Evolutionary conservation across 768 basidiomycete species (phyloP).

Genomic region (Lanmaoa rubissima): DNA sequence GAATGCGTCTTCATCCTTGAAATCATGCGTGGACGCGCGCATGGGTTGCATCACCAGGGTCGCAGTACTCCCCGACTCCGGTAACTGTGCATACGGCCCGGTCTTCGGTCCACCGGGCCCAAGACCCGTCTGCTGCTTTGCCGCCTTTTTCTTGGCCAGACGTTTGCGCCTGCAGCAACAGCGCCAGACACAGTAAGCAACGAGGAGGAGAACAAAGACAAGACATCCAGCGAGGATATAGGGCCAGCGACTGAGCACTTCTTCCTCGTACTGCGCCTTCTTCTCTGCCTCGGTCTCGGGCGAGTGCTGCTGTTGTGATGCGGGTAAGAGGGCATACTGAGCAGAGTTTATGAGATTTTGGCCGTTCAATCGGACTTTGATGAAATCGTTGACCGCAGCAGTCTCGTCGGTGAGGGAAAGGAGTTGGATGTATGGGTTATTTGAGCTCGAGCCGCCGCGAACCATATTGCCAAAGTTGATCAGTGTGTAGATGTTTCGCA

Average conservation of each 20-base stretch:
- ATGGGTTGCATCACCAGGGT: conserved; percentile 32
- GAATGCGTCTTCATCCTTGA: conserved; percentile 22
- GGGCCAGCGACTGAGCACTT: conserved; percentile 69
- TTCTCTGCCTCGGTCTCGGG: conserved; percentile 64
- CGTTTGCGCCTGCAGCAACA: conserved; percentile 53
- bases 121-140: conserved; percentile 17
- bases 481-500: conserved; percentile 73
- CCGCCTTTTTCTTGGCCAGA: conserved; percentile 23
- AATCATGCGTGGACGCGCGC: conserved; percentile 17
- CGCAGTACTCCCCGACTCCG: conserved; percentile 29
- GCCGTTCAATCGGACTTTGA: conserved; percentile 58
- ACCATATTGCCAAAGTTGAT: conserved; percentile 74
- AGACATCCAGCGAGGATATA: conserved; percentile 67
- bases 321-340: conserved; percentile 59
- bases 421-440: conserved; percentile 68
- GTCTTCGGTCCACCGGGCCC: neutral
- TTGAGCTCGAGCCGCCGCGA: conserved; percentile 44
- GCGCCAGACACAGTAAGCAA: conserved; percentile 54
- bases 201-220: conserved; percentile 42
- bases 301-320: conserved; percentile 55
- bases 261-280: conserved; percentile 62
- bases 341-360: conserved; percentile 53
- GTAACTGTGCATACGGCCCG: conserved; percentile 25
- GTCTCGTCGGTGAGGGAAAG: conserved; percentile 53
- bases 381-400: conserved; percentile 63